phyloP scores from a whole-genome alignment of 1,284 basidiomycete genomes.

The Golubevia sp. region DNA sequence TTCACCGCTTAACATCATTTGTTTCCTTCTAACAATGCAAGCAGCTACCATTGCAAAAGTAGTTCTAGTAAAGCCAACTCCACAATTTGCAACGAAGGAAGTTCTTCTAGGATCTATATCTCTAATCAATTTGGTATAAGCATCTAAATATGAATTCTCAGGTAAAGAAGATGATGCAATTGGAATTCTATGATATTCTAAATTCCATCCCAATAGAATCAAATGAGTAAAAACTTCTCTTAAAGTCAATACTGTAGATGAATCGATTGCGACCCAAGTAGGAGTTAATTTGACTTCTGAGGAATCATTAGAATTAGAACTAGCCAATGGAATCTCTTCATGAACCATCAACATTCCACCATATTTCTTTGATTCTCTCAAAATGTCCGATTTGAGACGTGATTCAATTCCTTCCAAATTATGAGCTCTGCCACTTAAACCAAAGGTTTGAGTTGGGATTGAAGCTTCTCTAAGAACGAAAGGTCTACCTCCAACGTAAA shows the following conservation, averaged over 20 bases:
- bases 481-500: conserved; percentile 89
- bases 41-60: conserved; percentile 98
- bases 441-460: conserved; percentile 78
- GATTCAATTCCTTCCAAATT: conserved; percentile 94
- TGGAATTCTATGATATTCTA: conserved; percentile 74
- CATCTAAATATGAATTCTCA: conserved; percentile 90
- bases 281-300: conserved; percentile 79
- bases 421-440: conserved; percentile 86
- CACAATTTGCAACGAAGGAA: conserved; percentile 91
- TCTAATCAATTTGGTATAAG: conserved; percentile 82
- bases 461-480: conserved; percentile 94
- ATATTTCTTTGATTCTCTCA: conserved; percentile 84
- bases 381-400: conserved; percentile 82
- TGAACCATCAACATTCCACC: conserved; percentile 92
- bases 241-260: conserved; percentile 80
- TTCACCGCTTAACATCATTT: conserved; percentile 76
- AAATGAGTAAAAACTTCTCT: conserved; percentile 71
- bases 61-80: conserved; percentile 93
- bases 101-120: conserved; percentile 79
- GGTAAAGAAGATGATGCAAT: conserved; percentile 75
- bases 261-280: conserved; percentile 92
- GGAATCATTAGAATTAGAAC: conserved; percentile 67
- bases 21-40: conserved; percentile 81
- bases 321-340: conserved; percentile 70
- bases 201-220: background rate